Conservation (phyloP, 2,329 filamentous ascomycete species). For the Zymoseptoria brevis region DNA sequence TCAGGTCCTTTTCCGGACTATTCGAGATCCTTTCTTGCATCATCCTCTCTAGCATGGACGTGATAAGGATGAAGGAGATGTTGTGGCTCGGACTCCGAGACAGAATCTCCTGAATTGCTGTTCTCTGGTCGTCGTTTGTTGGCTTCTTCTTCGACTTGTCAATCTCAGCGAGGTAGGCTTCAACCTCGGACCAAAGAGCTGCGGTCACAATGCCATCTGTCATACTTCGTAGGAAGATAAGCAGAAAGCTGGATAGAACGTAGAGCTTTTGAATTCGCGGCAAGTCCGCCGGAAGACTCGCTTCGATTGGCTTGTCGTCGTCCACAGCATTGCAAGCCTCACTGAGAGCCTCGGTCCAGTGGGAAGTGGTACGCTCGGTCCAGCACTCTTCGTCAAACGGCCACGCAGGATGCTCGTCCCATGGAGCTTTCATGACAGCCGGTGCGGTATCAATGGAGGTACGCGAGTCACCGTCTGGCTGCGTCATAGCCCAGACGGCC, state of each 20-base stretch:
- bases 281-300: conserved; percentile 55
- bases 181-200: conserved; percentile 62
- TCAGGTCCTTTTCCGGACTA: background rate
- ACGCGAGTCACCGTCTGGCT: background rate
- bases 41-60: conserved; percentile 61
- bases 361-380: conserved; percentile 32
- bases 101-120: conserved; percentile 64
- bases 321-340: conserved; percentile 61
- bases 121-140: conserved; percentile 49
- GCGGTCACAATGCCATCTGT: conserved; percentile 70
- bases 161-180: conserved; percentile 46
- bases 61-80: conserved; percentile 82
- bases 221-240: conserved; percentile 67
- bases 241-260: conserved; percentile 59
- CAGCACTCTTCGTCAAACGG: conserved; percentile 50
- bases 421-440: conserved; percentile 36
- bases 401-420: conserved; percentile 50
- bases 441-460: conserved; percentile 1
- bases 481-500: conserved; percentile 54
- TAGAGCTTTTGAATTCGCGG: conserved; percentile 64
- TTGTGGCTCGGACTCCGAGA: conserved; percentile 67
- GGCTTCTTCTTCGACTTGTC: conserved; percentile 40
- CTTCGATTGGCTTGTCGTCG: conserved; percentile 53
- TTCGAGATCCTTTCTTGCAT: conserved; percentile 38
- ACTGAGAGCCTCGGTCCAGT: conserved; percentile 38